Percentiles rank a stretch among this genome's conserved stretches.
phyloP scores from a whole-genome alignment of 805 yeast genomes.

The Candida schatavii region DNA sequence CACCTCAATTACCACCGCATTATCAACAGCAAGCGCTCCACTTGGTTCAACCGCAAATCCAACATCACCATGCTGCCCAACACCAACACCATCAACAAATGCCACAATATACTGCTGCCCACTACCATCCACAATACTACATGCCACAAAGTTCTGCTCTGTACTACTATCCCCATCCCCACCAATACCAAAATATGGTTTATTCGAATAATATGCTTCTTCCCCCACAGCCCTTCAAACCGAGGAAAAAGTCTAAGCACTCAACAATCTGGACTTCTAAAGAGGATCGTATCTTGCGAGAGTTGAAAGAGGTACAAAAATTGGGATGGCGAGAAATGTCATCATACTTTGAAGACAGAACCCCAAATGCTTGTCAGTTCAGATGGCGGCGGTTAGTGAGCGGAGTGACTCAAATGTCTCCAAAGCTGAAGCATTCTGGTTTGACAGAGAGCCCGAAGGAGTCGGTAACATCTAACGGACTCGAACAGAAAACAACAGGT shows the following conservation, averaged over 20 bases:
- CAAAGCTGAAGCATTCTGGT: slow-evolving; percentile 1
- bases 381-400: slow-evolving; percentile 73
- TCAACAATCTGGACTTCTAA: slow-evolving; percentile 70
- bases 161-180: slow-evolving; percentile 6
- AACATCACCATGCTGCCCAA: slow-evolving; percentile 1
- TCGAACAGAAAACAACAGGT: no score
- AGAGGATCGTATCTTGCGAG: slow-evolving; percentile 69
- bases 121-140: slow-evolving; percentile 2
- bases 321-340: slow-evolving; percentile 90
- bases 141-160: slow-evolving; percentile 2
- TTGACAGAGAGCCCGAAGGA: no score
- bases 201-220: slow-evolving; percentile 3
- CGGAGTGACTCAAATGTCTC: slow-evolving; percentile 20
- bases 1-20: background rate
- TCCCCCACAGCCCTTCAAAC: slow-evolving; percentile 7
- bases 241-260: slow-evolving; percentile 26
- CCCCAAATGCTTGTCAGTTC: slow-evolving; percentile 87
- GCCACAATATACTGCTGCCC: background rate
- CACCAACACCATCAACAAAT: slow-evolving; percentile 1
- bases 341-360: slow-evolving; percentile 70
- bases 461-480: no score
- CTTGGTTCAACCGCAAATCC: background rate
- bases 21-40: background rate
- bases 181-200: slow-evolving; percentile 1
- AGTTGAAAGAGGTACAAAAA: slow-evolving; percentile 76